Conservation (phyloP, 305 asterid species). For the Rubia occidens region DNA sequence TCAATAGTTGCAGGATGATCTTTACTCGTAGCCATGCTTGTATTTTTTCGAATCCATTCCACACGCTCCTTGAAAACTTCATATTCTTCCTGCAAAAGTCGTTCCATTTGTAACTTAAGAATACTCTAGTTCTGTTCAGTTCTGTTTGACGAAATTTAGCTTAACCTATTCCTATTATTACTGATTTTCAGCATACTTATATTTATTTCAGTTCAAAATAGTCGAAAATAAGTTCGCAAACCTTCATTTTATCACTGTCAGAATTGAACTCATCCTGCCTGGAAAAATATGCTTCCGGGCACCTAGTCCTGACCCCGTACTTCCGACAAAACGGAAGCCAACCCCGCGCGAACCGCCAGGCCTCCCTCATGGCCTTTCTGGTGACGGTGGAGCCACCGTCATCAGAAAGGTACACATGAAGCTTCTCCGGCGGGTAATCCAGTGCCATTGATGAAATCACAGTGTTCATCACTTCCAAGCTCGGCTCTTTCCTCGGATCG, state of each 20-base stretch:
- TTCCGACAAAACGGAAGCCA: conserved; percentile 57
- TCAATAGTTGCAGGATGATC: conserved; percentile 18
- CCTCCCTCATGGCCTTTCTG: conserved; percentile 31
- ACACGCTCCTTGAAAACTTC: conserved; percentile 9
- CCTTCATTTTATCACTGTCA: conserved; percentile 33
- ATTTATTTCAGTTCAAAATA: too few species aligned
- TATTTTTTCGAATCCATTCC: neutral
- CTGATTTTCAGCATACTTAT: too few species aligned
- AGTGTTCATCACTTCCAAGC: conserved; percentile 55
- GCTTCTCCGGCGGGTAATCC: conserved; percentile 53
- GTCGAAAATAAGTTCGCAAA: neutral
- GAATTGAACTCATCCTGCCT: conserved; percentile 12
- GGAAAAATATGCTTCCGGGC: conserved; percentile 39
- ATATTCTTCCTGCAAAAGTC: conserved; percentile 7
- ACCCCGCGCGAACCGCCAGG: conserved; percentile 35
- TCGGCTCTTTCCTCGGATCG: conserved; percentile 57
- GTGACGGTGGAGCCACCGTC: conserved; percentile 53
- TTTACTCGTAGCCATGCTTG: neutral
- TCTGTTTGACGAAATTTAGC: too few species aligned
- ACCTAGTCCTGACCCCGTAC: conserved; percentile 31
- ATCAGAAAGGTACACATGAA: conserved; percentile 46
- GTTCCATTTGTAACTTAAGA: too few species aligned
- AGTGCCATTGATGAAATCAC: conserved; percentile 62
- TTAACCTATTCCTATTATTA: too few species aligned
- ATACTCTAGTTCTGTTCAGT: too few species aligned